Evolutionary conservation across 208 protist genomes (phyloP), one percentile per base, ranked within the genome.

Genomic region (Angomonas ambiguus): DNA sequence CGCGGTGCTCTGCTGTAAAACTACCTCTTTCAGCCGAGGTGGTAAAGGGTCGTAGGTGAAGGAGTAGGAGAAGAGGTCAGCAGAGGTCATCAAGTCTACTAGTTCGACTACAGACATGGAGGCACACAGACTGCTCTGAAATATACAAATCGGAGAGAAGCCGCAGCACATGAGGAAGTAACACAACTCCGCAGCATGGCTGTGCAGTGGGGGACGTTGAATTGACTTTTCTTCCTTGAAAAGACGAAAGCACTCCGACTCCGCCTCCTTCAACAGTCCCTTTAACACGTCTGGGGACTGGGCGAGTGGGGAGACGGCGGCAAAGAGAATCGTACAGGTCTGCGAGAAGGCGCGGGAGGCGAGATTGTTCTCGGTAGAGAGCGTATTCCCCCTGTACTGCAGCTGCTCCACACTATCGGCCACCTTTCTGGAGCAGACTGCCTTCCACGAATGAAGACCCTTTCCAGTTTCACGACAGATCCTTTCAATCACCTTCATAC

Each of bases 141-240:
- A 60, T 1, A 94, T 68, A n/a, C 75, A 57, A 8, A 72, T 67
- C 0, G 88, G 69, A 0, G 76, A 60, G 58, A 82, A 87, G 58
- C 88, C 88, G 18, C 59, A 62, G 51, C 74, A 80, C 62, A 94
- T 65, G 59, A 94, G 74, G n/a, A 66, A 71, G 63, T 85, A 89
- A 27, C 71, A 75, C 38, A 79, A 51, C 61, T 71, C 69, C 22
- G 65, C 62, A 24, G 67, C 55, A 11, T 58, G 61, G 62, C 66
- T 65, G 63, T 72, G 72, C 49, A 80, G 57, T 5, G 57, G 68
- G 8, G 75, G 80, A 25, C 68, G 76, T 28, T 67, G 67, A 13
- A 69, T 60, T n/a, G 61, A 32, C 13, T 30, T 22, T 34, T 16
- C 45, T 30, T 24, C 30, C 5, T 62, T 30, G 1, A 45, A 4